Evolutionary conservation across 805 yeast genomes (phyloP).

Genomic region (Diddensiella santjacobensis): DNA sequence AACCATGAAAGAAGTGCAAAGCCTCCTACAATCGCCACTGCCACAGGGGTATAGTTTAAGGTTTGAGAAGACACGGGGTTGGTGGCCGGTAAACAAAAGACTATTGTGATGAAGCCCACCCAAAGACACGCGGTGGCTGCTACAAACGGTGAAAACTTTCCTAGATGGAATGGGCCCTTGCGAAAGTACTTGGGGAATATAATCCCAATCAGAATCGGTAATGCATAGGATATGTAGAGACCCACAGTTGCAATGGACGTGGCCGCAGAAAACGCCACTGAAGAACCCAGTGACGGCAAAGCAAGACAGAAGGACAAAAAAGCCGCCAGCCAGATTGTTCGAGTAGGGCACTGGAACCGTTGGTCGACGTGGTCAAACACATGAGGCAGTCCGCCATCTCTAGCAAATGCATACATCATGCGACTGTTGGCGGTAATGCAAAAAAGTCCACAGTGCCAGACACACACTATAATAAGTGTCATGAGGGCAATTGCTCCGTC

Average conservation of each 20-base stretch:
- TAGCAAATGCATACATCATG: slow-evolving; percentile 64
- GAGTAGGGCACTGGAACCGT: slow-evolving; percentile 53
- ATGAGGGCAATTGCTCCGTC: slow-evolving; percentile 23
- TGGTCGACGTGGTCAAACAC: slow-evolving; percentile 56
- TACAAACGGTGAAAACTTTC: slow-evolving; percentile 44
- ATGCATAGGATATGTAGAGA: slow-evolving; percentile 58
- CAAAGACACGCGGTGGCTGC: slow-evolving; percentile 49
- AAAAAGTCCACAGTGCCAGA: slow-evolving; percentile 23
- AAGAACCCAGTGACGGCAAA: slow-evolving; percentile 54
- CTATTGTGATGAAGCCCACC: slow-evolving; percentile 50
- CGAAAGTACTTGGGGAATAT: slow-evolving; percentile 47
- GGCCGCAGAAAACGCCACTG: slow-evolving; percentile 62
- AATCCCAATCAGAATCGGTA: slow-evolving; percentile 53
- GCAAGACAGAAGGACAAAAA: slow-evolving; percentile 50
- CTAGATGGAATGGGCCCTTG: slow-evolving; percentile 67
- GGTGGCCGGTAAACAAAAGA: slow-evolving; percentile 57
- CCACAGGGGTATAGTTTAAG: slow-evolving; percentile 69
- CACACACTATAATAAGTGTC: slow-evolving; percentile 19
- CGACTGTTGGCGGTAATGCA: slow-evolving; percentile 43
- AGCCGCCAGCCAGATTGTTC: slow-evolving; percentile 55
- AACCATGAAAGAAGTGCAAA: slow-evolving; percentile 50
- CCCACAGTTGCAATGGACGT: slow-evolving; percentile 63
- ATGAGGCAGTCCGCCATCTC: slow-evolving; percentile 70
- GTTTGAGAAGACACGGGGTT: slow-evolving; percentile 35
- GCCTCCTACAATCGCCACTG: slow-evolving; percentile 60